Conservation (phyloP, 2,329 filamentous ascomycete genomes). For the Diaporthe aspalathi region DNA sequence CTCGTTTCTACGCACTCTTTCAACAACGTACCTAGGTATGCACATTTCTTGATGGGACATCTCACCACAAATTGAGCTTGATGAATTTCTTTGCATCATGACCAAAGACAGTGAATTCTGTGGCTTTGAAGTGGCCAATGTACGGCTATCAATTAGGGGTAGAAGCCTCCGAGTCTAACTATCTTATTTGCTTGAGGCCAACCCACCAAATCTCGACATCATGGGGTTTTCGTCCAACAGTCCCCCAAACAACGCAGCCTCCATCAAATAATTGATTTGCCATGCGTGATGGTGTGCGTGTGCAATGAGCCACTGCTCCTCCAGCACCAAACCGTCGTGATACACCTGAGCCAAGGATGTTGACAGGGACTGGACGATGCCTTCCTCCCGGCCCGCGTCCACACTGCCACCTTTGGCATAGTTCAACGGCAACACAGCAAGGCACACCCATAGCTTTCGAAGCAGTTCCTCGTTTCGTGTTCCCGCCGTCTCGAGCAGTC, state of each 20-base stretch:
- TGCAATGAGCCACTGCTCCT: conserved; percentile 28
- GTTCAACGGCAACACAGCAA: conserved; percentile 7
- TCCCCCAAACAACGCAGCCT: conserved; percentile 28
- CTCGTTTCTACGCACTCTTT: not conserved
- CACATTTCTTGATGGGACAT: not conserved
- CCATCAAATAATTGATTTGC: conserved; percentile 31
- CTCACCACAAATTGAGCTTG: not conserved
- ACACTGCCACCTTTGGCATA: conserved; percentile 17
- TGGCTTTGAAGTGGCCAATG: too few relatives aligned
- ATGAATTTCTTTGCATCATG: not conserved
- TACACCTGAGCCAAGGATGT: conserved; percentile 13
- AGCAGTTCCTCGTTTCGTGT: conserved; percentile 1
- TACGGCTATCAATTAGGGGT: too few relatives aligned
- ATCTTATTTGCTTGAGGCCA: not conserved
- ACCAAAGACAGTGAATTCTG: too few relatives aligned
- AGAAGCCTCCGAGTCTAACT: not conserved
- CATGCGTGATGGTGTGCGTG: conserved; percentile 28
- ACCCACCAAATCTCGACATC: not conserved
- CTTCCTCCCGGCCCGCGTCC: conserved; percentile 15
- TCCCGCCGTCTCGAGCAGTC: conserved; percentile 5
- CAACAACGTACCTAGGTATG: not conserved
- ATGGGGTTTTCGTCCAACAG: not conserved
- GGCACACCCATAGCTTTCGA: conserved; percentile 26
- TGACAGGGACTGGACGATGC: conserved; percentile 12
- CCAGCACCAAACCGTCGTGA: conserved; percentile 23